Evolutionary conservation across 106 monocot genomes (phyloP).

Genomic region (Acorus gramineus): DNA sequence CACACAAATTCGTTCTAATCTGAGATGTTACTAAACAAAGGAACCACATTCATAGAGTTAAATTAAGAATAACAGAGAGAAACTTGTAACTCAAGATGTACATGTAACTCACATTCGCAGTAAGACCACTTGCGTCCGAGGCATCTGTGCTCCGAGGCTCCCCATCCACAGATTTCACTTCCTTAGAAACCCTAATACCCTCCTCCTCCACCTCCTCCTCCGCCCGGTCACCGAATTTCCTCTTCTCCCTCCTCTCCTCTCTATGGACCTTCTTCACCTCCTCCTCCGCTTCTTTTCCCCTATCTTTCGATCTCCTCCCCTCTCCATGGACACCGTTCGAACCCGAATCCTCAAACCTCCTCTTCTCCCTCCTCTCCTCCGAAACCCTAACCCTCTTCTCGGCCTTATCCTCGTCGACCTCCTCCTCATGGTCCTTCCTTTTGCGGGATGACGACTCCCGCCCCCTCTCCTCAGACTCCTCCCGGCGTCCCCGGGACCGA

Average conservation of each 20-base stretch:
- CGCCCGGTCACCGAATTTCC: not conserved
- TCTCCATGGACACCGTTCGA: no score
- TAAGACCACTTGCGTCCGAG: not conserved
- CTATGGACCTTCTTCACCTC: not conserved
- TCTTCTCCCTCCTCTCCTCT: slow-evolving; percentile 11
- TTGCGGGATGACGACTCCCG: no score
- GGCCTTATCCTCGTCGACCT: no score
- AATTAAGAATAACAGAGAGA: not conserved
- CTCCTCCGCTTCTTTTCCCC: not conserved
- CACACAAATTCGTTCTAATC: no score
- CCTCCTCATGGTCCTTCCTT: no score
- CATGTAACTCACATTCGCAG: no score
- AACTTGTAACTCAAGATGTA: not conserved
- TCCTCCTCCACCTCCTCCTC: slow-evolving; percentile 7
- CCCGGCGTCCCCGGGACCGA: no score
- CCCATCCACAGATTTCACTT: slow-evolving; percentile 10
- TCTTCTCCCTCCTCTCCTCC: not conserved
- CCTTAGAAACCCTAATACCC: not conserved
- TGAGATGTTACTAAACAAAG: no score
- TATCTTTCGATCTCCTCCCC: no score
- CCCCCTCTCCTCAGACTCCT: no score
- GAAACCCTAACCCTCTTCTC: no score
- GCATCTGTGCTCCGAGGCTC: not conserved
- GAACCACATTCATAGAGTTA: no score
- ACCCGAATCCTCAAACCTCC: not conserved